Conservation (phyloP, 495 filamentous ascomycete species). For the Usnea hakonensis region DNA sequence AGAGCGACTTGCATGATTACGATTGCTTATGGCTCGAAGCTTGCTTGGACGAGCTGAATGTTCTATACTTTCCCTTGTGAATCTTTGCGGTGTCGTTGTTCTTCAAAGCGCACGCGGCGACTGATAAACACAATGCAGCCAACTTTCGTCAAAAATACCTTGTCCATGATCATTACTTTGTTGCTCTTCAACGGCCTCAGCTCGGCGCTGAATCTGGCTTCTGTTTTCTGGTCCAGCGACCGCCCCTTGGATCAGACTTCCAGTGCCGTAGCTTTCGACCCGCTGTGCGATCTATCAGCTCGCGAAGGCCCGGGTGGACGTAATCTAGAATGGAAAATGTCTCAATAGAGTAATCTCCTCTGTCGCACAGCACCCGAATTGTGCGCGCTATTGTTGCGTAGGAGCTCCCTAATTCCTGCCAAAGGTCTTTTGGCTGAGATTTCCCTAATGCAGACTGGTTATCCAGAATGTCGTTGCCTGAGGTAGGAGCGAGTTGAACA, state of each 20-base stretch:
- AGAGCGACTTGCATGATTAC: too few species aligned
- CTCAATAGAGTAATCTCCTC: not conserved
- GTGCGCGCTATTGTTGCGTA: not conserved
- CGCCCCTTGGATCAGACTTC: not conserved
- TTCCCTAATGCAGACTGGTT: not conserved
- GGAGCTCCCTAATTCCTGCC: conserved; percentile 5
- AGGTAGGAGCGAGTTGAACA: not conserved
- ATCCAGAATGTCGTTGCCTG: not conserved
- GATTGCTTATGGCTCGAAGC: too few species aligned
- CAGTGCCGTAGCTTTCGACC: not conserved
- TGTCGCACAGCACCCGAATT: not conserved
- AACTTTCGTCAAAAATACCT: not conserved
- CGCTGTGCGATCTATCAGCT: not conserved
- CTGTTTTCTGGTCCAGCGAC: not conserved
- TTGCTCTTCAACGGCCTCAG: not conserved
- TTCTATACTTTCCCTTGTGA: too few species aligned
- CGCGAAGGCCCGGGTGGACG: not conserved
- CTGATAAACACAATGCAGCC: not conserved
- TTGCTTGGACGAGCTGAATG: too few species aligned
- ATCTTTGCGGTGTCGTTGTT: too few species aligned
- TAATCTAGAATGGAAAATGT: conserved; percentile 5
- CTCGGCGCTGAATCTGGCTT: not conserved
- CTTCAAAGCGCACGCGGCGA: too few species aligned
- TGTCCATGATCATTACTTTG: not conserved
- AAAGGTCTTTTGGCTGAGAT: conserved; percentile 10